Evolutionary conservation across 148 eudicot species (phyloP).

Genomic region (Rhododendron vialii): DNA sequence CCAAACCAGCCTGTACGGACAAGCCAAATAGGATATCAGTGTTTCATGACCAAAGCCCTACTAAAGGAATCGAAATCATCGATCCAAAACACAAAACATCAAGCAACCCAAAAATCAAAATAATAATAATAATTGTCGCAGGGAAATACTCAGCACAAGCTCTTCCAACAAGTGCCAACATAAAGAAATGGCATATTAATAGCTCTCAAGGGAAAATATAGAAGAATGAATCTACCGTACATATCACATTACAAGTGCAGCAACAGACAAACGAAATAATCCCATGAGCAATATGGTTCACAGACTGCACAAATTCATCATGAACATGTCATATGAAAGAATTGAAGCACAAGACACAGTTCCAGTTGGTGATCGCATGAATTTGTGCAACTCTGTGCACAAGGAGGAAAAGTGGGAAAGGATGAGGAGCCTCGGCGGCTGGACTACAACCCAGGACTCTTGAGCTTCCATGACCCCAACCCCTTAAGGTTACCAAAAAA

Average conservation of each 20-base stretch:
- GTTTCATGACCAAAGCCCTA: background rate
- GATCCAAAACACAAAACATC: background rate
- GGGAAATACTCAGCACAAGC: background rate
- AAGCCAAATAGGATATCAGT: background rate
- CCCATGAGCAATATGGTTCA: background rate
- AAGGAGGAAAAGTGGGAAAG: background rate
- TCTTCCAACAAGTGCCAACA: background rate
- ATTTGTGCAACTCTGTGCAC: background rate
- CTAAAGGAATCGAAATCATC: background rate
- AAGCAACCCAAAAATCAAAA: background rate
- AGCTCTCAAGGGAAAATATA: background rate
- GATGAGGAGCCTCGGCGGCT: background rate
- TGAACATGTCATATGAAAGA: background rate
- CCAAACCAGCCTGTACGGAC: slow-evolving; percentile 79
- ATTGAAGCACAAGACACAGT: background rate
- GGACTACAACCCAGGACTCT: background rate
- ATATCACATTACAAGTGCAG: background rate
- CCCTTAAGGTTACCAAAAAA: background rate
- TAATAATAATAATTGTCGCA: background rate
- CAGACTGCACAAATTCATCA: background rate
- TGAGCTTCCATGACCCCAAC: background rate
- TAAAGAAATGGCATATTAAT: background rate
- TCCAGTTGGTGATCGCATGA: background rate
- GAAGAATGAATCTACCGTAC: background rate
- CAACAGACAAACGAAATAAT: background rate